phyloP scores from a whole-genome alignment of 441 rosid genomes.

The Macaranga tanarius region DNA sequence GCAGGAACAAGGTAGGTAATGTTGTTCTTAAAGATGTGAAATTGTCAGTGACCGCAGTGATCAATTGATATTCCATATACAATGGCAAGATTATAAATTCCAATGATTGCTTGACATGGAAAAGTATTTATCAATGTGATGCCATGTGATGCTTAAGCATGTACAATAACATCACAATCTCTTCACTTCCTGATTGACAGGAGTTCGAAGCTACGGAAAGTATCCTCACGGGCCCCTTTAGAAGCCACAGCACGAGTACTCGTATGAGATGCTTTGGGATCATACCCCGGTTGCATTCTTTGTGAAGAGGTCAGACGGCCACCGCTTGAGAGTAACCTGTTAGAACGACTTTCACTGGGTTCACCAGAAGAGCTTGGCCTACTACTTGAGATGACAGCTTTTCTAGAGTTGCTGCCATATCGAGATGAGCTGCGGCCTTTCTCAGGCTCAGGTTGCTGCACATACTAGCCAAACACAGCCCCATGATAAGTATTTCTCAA shows the following conservation, averaged over 20 bases:
- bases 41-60: constrained; percentile 21
- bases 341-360: constrained; percentile 55
- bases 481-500: constrained; percentile 8
- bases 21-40: constrained; percentile 17
- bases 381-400: constrained; percentile 52
- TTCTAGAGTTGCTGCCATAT: constrained; percentile 69
- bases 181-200: constrained; percentile 69
- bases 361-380: constrained; percentile 85
- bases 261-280: constrained; percentile 46
- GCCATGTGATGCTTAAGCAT: constrained; percentile 13
- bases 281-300: constrained; percentile 60
- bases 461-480: constrained; percentile 8
- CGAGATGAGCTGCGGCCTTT: constrained; percentile 69
- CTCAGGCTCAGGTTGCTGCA: constrained; percentile 66
- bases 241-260: constrained; percentile 46
- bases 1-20: constrained; percentile 16
- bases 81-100: constrained; percentile 18
- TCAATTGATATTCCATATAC: constrained; percentile 34
- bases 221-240: constrained; percentile 59
- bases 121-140: background rate
- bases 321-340: constrained; percentile 55
- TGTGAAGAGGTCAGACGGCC: constrained; percentile 65
- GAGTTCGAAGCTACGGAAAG: constrained; percentile 76
- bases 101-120: constrained; percentile 19
- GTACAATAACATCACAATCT: constrained; percentile 14